Base-by-base conservation (phyloP, 2,329 filamentous ascomycete species). In the Zalaria obscura region DNA sequence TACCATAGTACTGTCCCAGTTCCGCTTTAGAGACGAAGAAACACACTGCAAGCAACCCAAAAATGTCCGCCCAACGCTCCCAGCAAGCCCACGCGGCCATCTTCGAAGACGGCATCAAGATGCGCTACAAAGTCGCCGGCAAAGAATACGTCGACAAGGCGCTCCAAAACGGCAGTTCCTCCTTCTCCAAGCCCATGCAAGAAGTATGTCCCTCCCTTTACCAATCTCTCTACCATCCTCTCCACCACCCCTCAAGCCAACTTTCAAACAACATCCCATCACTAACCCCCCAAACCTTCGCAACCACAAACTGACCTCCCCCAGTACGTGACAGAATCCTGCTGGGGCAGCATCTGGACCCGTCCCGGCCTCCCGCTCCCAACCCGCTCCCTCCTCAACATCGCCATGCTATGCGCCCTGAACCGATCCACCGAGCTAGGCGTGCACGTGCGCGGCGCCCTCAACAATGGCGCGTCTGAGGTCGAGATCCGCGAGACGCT, bases 341-440 rank as follows among this genome's bases (percentile, higher is more conserved):
- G 72, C 60, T 81, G 76, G 77, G 76, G 76, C 9, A 68, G 68
- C 44, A 69, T 72, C 26, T 82, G 77, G 77, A 72, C 72, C 3
- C 69, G 77, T 5, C 75, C 75, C 0, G 77, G 76, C 0, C 67
- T 81, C 5, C 68, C 72, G 31, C 67, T 70, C 45, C 76, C 79
- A 55, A 70, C 75, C 48, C 68, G 77, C 37, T 73, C 68, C 40
- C 63, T 81, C 41, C 60, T 81, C 40, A 80, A 80, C 54, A 73
- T 80, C 38, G 75, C 70, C 38, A 79, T 81, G 70, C 62, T 81
- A 36, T 73, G 72, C 55, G 74, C 74, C 3, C 63, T 78, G 46
- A 79, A 79, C 50, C 64, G 73, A 4, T 64, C 62, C 4, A 68
- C 71, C 0, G 77, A 81, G 53, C 61, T 81, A 43, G 75, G 65